Conservation (phyloP, 1,284 basidiomycete species). For the Sporisorium graminicola region DNA sequence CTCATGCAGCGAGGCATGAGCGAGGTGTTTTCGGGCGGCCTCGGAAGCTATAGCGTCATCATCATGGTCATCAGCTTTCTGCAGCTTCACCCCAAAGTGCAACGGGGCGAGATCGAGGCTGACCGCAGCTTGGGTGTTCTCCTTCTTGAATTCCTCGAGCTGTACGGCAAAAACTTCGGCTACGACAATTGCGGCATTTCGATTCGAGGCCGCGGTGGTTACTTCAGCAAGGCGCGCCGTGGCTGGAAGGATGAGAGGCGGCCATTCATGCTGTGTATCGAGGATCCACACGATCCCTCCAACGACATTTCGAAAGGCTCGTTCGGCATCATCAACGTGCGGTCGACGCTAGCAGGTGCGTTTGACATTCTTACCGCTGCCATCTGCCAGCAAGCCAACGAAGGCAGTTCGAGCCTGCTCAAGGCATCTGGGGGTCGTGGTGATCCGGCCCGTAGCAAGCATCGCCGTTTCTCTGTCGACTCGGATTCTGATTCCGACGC, state of each 20-base stretch:
- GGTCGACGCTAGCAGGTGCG: constrained; percentile 86
- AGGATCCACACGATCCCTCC: constrained; percentile 90
- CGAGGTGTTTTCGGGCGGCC: constrained; percentile 93
- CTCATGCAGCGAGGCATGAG: constrained; percentile 92
- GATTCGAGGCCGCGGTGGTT: constrained; percentile 81
- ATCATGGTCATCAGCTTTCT: constrained; percentile 92
- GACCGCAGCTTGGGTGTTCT: constrained; percentile 89
- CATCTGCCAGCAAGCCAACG: constrained; percentile 63
- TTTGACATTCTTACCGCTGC: constrained; percentile 81
- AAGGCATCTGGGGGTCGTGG: not conserved
- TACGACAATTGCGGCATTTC: constrained; percentile 78
- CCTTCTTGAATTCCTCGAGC: constrained; percentile 94
- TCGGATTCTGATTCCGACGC: constrained; percentile 48
- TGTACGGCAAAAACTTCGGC: constrained; percentile 93
- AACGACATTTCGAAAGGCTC: constrained; percentile 95
- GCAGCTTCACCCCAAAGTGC: constrained; percentile 95
- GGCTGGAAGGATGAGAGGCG: constrained; percentile 70
- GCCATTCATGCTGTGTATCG: constrained; percentile 81
- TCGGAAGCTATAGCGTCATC: constrained; percentile 94
- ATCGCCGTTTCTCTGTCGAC: constrained; percentile 36
- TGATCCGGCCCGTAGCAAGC: constrained; percentile 21
- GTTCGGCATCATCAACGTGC: constrained; percentile 84
- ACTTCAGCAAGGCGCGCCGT: constrained; percentile 72
- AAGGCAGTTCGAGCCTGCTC: constrained; percentile 24
- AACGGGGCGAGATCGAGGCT: constrained; percentile 86